Base-by-base conservation (phyloP, 2,329 filamentous ascomycete genomes). In the Penicillium sclerotigenum region DNA sequence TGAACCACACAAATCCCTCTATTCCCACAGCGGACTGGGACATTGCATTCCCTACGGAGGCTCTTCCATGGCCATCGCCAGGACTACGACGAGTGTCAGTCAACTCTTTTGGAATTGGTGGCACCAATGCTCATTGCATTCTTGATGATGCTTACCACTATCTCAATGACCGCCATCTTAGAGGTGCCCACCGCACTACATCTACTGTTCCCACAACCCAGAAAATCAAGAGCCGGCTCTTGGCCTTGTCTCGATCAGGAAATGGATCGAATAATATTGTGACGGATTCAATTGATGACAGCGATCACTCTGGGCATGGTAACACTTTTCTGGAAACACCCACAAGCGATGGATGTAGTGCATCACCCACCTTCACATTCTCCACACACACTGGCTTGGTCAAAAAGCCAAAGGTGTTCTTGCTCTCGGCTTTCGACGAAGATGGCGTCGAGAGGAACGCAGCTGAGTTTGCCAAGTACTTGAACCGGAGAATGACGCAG, bases 41-140 rank as follows among this genome's bases (percentile, higher is more conserved):
- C 10, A 58, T 65, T 26, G 34, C 40, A 5, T 65, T 74, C 20
- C 64, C 64, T 2, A 58, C 56, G 0, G 50, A 62, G 14, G 60
- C 57, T n/a, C 60, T 58, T 6, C 58, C 62, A 1, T 72, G 70
- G 70, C 69, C 68, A n/a, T 64, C 60, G 1, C 8, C 53, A 3
- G 65, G 65, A 3, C 47, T 64, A 4, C 63, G 68, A 8, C 59
- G 69, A 40, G 56, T 62, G 1, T 68, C 66, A 1, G 45, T 76
- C n/a, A 75, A 73, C 49, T 71, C 64, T 8, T 76, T 76, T 49
- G 74, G 74, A 8, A 72, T 68, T 47, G 72, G 71, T 6, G 72
- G 72, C 0, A 63, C 71, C 1, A 73, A 73, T 52, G 63, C 70
- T 0, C 70, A 73, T 47, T 62, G 65, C 29, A 63, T 75, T 6